Base-by-base conservation (phyloP, 257 asterid species). In the Fraxinus excelsior region DNA sequence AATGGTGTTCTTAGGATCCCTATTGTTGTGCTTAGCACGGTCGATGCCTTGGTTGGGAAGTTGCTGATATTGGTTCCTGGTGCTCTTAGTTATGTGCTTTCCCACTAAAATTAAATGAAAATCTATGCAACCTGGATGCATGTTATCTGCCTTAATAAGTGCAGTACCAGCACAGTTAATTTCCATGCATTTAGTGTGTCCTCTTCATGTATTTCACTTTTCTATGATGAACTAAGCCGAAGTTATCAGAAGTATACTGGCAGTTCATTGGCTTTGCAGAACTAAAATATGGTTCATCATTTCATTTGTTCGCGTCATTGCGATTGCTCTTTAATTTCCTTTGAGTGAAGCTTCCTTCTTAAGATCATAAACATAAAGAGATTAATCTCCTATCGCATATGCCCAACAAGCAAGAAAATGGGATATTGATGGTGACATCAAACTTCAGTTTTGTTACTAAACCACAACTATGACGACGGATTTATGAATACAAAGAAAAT, bases 1-100 rank as follows among this genome's bases (percentile, higher is more conserved):
- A 18, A 0, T 76, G 74, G 68, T 28, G 2, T 76, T 11, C 74
- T 76, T 10, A 76, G 79, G 37, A 67, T 76, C 68, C 68, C 79
- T 21, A 44, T 76, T 67, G 56, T 76, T 46, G 67, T 46, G 7
- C 74, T 76, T 19, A 46, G 26, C 68, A 67, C 25, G 8, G 35
- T 67, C 3, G 67, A 76, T 46, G 53, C 34, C 14, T 29, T 67
- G 67, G 37, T 76, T 13, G 79, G 73, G n/a, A 2, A 12, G 8
- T 12, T 76, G 67, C 51, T 76, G 5, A 7, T 44, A 49, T 46
- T 71, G 65, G 75, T 7, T 49, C 75, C 40, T 3, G 65, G 66
- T 19, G 26, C 75, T 28, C 2, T 44, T n/a, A 46, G 66, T 32
- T 35, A 42, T 21, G 62, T 71, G 29, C 74, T 38, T 9, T 6